A percentile compares a stretch with the other conserved stretches of the same genome.
Conservation (phyloP, 352 stramenopile species). For the Phytopythium kandeliae region DNA sequence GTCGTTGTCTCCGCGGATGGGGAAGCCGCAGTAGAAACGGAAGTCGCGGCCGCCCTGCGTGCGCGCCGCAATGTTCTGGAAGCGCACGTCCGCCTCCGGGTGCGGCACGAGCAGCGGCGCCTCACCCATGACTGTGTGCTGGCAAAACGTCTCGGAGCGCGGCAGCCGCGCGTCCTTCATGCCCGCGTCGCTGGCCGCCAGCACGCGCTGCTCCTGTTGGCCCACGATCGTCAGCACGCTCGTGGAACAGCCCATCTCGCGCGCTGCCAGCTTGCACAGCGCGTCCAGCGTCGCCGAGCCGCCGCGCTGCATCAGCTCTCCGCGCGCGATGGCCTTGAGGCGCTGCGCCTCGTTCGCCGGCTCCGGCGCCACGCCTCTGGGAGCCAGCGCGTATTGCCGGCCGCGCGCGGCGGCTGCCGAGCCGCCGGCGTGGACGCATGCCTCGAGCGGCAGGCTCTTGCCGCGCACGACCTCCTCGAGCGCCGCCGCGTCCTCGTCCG, state of each 20-base stretch:
- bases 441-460: constrained; percentile 21
- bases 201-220: constrained; percentile 37
- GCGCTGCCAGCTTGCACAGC: constrained; percentile 50
- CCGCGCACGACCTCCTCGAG: constrained; percentile 12
- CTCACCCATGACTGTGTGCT: constrained; percentile 41
- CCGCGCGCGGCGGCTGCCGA: constrained; percentile 1
- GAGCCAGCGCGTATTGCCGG: constrained; percentile 33
- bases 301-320: constrained; percentile 27
- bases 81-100: constrained; percentile 46
- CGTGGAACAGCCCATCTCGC: constrained; percentile 47
- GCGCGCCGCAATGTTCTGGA: constrained; percentile 18
- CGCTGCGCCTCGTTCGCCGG: constrained; percentile 33
- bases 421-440: constrained; percentile 26
- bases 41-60: constrained; percentile 24
- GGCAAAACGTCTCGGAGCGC: constrained; percentile 37
- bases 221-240: constrained; percentile 55
- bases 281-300: constrained; percentile 54
- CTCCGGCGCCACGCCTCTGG: constrained; percentile 25
- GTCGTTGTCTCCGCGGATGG: constrained; percentile 20
- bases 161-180: constrained; percentile 15
- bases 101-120: constrained; percentile 45
- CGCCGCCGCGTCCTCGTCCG: constrained; percentile 21
- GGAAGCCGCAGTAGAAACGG: constrained; percentile 49
- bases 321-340: constrained; percentile 30
- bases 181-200: constrained; percentile 18